A percentile compares a stretch with the other conserved stretches of the same genome.
Conservation (phyloP, 1,139 yeast species). For the Pichia sp. region DNA sequence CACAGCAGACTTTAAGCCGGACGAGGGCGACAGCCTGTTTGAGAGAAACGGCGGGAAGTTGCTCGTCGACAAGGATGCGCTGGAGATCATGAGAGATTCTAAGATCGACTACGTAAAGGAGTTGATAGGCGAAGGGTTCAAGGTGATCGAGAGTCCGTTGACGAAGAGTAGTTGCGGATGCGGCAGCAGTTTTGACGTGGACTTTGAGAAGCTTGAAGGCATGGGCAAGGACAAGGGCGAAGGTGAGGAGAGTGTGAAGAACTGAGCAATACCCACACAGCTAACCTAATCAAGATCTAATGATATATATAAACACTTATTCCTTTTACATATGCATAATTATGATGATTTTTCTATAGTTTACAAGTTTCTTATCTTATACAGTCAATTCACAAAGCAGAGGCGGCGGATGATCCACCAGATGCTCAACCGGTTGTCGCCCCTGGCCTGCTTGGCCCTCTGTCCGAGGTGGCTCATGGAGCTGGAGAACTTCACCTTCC, state of each 20-base stretch:
- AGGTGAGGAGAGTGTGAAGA: not conserved
- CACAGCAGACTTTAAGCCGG: slow-evolving; percentile 40
- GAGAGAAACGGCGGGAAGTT: slow-evolving; percentile 66
- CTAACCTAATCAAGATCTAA: not conserved
- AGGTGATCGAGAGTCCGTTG: slow-evolving; percentile 84
- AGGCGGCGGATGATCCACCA: slow-evolving; percentile 22
- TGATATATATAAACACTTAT: not conserved
- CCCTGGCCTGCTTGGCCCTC: slow-evolving; percentile 11
- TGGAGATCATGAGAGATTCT: slow-evolving; percentile 79
- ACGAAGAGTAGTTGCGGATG: slow-evolving; percentile 95
- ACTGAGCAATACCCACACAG: not conserved
- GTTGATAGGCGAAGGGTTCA: slow-evolving; percentile 90
- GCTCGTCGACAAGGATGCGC: slow-evolving; percentile 73
- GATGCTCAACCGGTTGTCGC: slow-evolving; percentile 26
- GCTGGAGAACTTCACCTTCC: slow-evolving; percentile 25
- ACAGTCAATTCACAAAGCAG: not conserved
- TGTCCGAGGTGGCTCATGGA: slow-evolving; percentile 23
- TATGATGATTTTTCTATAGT: not conserved
- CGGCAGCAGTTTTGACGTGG: slow-evolving; percentile 91
- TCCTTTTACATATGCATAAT: not conserved
- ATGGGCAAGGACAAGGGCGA: slow-evolving; percentile 7
- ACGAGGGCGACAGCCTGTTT: slow-evolving; percentile 46
- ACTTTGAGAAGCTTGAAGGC: slow-evolving; percentile 47
- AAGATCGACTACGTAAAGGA: slow-evolving; percentile 88
- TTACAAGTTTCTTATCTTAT: not conserved